Base-by-base conservation (phyloP, 495 filamentous ascomycete species). In the Melanomma pulvis-pyrius region DNA sequence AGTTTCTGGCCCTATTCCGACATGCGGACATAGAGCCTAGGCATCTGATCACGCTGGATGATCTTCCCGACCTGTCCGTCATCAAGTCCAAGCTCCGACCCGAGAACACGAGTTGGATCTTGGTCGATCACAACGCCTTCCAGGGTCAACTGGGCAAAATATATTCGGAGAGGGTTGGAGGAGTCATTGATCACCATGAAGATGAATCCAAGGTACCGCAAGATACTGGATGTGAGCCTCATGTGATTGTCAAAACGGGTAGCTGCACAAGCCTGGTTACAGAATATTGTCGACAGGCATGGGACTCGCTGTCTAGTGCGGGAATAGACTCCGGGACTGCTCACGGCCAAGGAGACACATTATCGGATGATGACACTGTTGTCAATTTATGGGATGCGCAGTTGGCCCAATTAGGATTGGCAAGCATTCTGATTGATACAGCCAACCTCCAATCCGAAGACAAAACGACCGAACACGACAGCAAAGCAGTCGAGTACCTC, bases 131-230 rank as follows among this genome's bases (percentile, higher is more conserved):
- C 83, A 98, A 98, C 72, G 85, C 81, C 2, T 79, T 92, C 19
- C 86, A 88, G 13, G 85, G 87, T 0, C 66, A 74, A 3, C 73
- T 88, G 9, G 74, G 53, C 77, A 74, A 46, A 48, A 70, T 79
- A 74, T 78, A 80, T 21, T 63, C 73, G 19, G 65, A 70, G 26
- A 73, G 78, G 6, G 82, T 93, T 0, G 71, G 83, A 7, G 94
- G 89, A n/a, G 91, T 90, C 61, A 88, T 98, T 48, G 94, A 98
- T 74, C 94, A 98, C 76, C 96, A 98, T 73, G 86, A 84, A 0
- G 91, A 98, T 69, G 94, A 98, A 72, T 68, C 79, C 34, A 80
- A 78, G 22, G 79, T 96, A 0, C 83, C 88, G 0, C 74, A 79
- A 26, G 74, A 74, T 0, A 69, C 72, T 30, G 72, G 61, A 2